These are phyloP conservation scores for Staphylotrichum longicolle DNA, from an alignment of 495 filamentous ascomycete species.

Conservation along the genomic window DNA sequence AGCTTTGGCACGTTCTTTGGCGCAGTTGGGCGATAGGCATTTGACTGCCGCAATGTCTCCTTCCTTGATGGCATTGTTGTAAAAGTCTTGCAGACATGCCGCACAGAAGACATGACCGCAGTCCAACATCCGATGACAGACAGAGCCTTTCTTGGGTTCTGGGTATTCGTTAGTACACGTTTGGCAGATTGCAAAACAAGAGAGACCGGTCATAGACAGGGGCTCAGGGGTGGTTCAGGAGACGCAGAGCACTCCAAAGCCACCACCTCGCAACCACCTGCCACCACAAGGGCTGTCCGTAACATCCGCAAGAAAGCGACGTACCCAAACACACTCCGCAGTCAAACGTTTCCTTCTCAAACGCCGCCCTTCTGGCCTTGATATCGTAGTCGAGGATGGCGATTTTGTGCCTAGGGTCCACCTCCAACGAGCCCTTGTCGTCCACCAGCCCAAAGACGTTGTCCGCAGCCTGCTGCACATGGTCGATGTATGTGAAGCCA, in stretches of 20 bases:
- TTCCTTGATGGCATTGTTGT: conserved; percentile 79
- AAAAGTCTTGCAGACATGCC: conserved; percentile 81
- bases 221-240: not conserved
- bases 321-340: conserved; percentile 79
- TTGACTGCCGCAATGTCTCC: conserved; percentile 75
- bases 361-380: conserved; percentile 66
- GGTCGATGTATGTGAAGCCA: conserved; percentile 82
- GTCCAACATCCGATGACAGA: conserved; percentile 71
- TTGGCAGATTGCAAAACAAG: not conserved
- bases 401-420: conserved; percentile 63
- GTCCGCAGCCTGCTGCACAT: conserved; percentile 76
- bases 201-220: not conserved
- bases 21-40: conserved; percentile 75
- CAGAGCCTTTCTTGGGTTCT: conserved; percentile 85
- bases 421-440: conserved; percentile 48
- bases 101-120: conserved; percentile 93
- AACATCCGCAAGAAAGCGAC: conserved; percentile 9
- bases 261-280: no score
- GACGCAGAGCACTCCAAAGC: not conserved
- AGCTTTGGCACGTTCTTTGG: conserved; percentile 53
- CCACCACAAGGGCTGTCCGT: no score
- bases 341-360: conserved; percentile 81
- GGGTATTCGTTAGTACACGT: conserved; percentile 28
- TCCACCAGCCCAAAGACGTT: conserved; percentile 69
- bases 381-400: conserved; percentile 76